Percentiles rank a stretch among this genome's conserved stretches.
Conservation (phyloP, 768 basidiomycete genomes). For the Tephrocybe sp. region DNA sequence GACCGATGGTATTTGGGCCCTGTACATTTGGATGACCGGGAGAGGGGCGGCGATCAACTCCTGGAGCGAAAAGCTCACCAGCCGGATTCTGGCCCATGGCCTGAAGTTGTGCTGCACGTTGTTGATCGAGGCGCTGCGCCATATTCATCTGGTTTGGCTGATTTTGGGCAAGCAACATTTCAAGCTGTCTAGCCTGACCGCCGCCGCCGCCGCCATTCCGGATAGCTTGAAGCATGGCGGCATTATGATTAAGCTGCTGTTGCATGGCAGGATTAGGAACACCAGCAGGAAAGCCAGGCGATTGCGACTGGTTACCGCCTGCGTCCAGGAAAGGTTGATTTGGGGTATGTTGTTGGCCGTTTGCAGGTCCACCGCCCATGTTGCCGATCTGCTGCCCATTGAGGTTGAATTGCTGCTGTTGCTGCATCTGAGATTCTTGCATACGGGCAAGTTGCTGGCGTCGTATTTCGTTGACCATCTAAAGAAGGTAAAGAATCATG, state of each 20-base stretch:
- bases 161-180: constrained; percentile 46
- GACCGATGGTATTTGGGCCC: constrained; percentile 11
- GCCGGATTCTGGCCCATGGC: constrained; percentile 37
- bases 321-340: constrained; percentile 32
- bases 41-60: constrained; percentile 47
- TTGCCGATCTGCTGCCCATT: constrained; percentile 37
- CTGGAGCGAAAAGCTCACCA: constrained; percentile 50
- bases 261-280: constrained; percentile 29
- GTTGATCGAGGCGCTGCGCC: constrained; percentile 21
- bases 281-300: constrained; percentile 36
- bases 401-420: constrained; percentile 41
- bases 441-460: constrained; percentile 38
- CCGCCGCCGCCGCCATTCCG: constrained; percentile 26
- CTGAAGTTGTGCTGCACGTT: constrained; percentile 20
- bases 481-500: constrained; percentile 21
- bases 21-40: constrained; percentile 39
- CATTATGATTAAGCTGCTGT: constrained; percentile 26
- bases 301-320: constrained; percentile 27
- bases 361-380: constrained; percentile 28
- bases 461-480: constrained; percentile 47
- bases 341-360: constrained; percentile 27
- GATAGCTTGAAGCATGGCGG: constrained; percentile 36
- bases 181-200: constrained; percentile 38
- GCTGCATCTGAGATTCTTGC: constrained; percentile 34
- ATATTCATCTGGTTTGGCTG: constrained; percentile 36